Evolutionary conservation across 768 basidiomycete species (phyloP).

Genomic region (Pluteus cervinus): DNA sequence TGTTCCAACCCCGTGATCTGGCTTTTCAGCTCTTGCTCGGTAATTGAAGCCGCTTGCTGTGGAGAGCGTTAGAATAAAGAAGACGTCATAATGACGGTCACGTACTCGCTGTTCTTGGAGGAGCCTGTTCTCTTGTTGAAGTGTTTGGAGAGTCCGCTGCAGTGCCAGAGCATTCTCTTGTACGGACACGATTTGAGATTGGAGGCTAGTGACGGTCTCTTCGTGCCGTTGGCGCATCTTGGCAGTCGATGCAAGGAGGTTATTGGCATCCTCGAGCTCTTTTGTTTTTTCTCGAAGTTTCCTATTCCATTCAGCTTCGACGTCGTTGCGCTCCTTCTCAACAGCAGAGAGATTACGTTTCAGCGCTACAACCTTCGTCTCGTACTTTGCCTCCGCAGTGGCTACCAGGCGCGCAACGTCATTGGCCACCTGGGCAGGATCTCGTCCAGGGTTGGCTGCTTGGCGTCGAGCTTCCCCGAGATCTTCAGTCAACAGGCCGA

Average conservation of each 20-base stretch:
- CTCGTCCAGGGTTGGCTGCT: slow-evolving; percentile 39
- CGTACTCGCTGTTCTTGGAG: too few relatives aligned
- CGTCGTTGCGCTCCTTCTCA: slow-evolving; percentile 83
- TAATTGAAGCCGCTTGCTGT: slow-evolving; percentile 29
- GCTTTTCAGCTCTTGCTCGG: slow-evolving; percentile 39
- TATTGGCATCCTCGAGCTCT: slow-evolving; percentile 72
- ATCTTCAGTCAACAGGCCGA: slow-evolving; percentile 67
- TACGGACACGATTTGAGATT: slow-evolving; percentile 47
- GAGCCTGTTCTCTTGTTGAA: too few relatives aligned
- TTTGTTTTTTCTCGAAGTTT: slow-evolving; percentile 74
- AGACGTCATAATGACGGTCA: too few relatives aligned
- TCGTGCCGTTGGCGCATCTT: slow-evolving; percentile 59
- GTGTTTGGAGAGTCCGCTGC: too few relatives aligned
- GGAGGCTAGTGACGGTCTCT: slow-evolving; percentile 40
- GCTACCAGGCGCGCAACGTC: slow-evolving; percentile 71
- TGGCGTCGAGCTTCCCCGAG: slow-evolving; percentile 57
- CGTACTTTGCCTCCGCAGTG: slow-evolving; percentile 71
- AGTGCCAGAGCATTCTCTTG: too few relatives aligned
- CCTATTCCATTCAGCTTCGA: slow-evolving; percentile 84
- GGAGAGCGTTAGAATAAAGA: slow-evolving; percentile 2
- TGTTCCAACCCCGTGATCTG: slow-evolving; percentile 53
- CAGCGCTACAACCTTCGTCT: slow-evolving; percentile 68
- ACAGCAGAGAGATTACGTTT: slow-evolving; percentile 51
- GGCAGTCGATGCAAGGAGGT: slow-evolving; percentile 47
- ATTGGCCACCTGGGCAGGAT: slow-evolving; percentile 46